These are phyloP conservation scores for Ustulina deusta DNA, from an alignment of 2,329 filamentous ascomycete genomes.

Conservation along the genomic window DNA sequence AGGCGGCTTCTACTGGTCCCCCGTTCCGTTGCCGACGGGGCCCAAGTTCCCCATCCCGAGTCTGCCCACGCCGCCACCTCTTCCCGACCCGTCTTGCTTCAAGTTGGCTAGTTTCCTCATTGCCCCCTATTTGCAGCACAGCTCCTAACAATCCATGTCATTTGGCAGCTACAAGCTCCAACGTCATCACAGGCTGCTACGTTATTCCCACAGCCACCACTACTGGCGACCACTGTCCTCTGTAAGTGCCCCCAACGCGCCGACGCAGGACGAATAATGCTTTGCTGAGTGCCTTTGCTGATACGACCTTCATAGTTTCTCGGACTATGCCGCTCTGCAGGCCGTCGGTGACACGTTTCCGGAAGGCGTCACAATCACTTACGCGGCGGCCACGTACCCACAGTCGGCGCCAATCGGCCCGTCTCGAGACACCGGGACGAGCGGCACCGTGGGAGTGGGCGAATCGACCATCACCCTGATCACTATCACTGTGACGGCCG, in stretches of 20 bases:
- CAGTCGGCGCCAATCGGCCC: slow-evolving; percentile 1
- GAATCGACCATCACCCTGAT: slow-evolving; percentile 5
- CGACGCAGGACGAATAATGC: too few relatives aligned
- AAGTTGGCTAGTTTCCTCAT: background rate
- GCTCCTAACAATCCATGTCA: background rate
- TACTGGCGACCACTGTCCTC: slow-evolving; percentile 15
- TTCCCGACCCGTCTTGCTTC: slow-evolving; percentile 13
- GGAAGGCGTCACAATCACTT: background rate
- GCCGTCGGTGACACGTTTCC: background rate
- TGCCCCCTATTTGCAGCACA: background rate
- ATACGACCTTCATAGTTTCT: background rate
- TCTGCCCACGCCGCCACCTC: background rate
- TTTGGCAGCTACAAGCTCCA: slow-evolving; percentile 15
- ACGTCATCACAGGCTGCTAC: slow-evolving; percentile 7
- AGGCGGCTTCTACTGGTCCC: slow-evolving; percentile 19
- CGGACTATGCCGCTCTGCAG: slow-evolving; percentile 9
- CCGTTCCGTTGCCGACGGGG: background rate
- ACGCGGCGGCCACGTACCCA: background rate
- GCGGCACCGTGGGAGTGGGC: slow-evolving; percentile 4
- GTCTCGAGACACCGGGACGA: slow-evolving; percentile 8
- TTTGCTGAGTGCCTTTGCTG: too few relatives aligned
- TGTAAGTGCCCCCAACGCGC: too few relatives aligned
- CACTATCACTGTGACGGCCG: background rate
- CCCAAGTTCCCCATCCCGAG: slow-evolving; percentile 15
- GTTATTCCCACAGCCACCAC: slow-evolving; percentile 6